Evolutionary conservation across 768 basidiomycete species (phyloP), one percentile per base, ranked within the genome.

Genomic region (Mycena leptocephala): DNA sequence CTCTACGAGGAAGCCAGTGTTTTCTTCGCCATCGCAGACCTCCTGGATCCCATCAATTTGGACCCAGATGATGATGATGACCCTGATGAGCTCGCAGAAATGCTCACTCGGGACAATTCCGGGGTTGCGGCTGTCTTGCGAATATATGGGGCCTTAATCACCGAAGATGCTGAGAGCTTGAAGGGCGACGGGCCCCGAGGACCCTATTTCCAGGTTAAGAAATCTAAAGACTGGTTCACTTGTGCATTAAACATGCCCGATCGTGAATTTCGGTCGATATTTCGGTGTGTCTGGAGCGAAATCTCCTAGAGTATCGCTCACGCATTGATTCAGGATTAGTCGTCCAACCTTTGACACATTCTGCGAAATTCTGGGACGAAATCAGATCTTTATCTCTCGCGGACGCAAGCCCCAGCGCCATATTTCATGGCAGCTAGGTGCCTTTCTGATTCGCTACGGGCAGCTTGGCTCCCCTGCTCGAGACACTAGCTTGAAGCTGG

Each of bases 401-500:
- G 64, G 75, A 20, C 26, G 33, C 16, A 74, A 77, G n/a, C 79
- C 77, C 0, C 82, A 83, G 64, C 71, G 75, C 3, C 82, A 82
- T 55, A 75, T 82, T 18, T 11, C 41, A 26, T 79, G 61, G 66
- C 82, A 82, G 62, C 68, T 83, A 4, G 81, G 59, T 1, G 63
- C 73, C 13, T 82, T 83, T 58, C 79, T 83, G 5, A 48, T 79
- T n/a, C 55, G 78, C 3, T 79, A 80, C 62, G 80, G 81, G 14
- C 72, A 71, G 28, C 74, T 63, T 26, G 82, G 77, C 8, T 75
- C 66, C 18, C 63, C 75, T 63, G 30, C 56, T 33, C 48, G 70
- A 10, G 72, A 76, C 48, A 73, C 75, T 7, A 73, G 67, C 1
- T 62, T 76, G 4, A 77, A 80, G 64, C 39, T 81, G 28, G 77